Conservation (phyloP, 2,329 filamentous ascomycete species). For the Basipetospora chlamydospora region DNA sequence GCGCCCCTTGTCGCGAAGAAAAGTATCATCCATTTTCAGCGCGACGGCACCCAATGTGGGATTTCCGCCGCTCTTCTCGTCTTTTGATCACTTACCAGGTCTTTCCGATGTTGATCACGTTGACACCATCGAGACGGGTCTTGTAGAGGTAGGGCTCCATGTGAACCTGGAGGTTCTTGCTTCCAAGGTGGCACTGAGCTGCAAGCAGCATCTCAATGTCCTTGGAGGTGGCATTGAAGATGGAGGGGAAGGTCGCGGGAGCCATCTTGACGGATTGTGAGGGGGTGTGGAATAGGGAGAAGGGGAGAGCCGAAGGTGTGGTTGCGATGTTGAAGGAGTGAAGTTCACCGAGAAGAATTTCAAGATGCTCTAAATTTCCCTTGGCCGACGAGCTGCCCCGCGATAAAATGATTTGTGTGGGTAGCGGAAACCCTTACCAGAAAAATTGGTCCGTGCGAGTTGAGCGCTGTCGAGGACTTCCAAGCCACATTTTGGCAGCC, state of each 20-base stretch:
- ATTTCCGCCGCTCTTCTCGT: too few species aligned
- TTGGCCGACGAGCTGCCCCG: neutral
- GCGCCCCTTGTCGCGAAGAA: too few species aligned
- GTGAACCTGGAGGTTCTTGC: constrained; percentile 99
- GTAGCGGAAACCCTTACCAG: constrained; percentile 5
- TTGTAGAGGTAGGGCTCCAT: constrained; percentile 99
- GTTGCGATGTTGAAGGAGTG: neutral
- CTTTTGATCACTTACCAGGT: constrained; percentile 90
- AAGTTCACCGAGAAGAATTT: constrained; percentile 3
- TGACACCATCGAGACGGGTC: constrained; percentile 95
- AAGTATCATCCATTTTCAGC: too few species aligned
- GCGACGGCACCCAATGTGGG: too few species aligned
- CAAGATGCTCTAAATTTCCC: constrained; percentile 2
- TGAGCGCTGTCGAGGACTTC: neutral
- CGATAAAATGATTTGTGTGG: constrained; percentile 5
- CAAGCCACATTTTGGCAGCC: neutral
- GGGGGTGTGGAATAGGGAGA: neutral
- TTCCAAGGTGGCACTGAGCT: constrained; percentile 90
- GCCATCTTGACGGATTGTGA: constrained; percentile 57
- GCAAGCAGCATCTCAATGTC: constrained; percentile 99
- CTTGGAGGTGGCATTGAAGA: constrained; percentile 93
- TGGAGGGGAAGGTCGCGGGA: constrained; percentile 73
- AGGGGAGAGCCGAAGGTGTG: neutral
- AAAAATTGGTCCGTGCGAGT: constrained; percentile 1
- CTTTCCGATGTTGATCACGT: constrained; percentile 99